These are phyloP conservation scores for Talaromyces proteolyticus DNA, from an alignment of 495 filamentous ascomycete genomes.

Conservation along the genomic window DNA sequence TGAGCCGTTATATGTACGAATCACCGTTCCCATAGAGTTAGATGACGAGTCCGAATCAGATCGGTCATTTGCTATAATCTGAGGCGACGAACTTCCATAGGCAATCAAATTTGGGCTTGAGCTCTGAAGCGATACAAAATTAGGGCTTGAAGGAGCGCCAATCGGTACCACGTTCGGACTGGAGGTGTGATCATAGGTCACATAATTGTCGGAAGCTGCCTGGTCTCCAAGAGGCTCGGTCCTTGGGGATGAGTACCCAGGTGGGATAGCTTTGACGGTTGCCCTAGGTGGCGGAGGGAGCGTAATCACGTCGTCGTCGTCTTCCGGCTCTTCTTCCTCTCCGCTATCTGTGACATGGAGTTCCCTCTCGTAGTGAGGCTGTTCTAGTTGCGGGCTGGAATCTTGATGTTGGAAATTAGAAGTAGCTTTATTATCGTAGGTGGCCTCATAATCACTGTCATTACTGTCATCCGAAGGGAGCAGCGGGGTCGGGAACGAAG, in stretches of 20 bases:
- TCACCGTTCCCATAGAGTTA: conserved; percentile 44
- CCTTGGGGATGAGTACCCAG: conserved; percentile 19
- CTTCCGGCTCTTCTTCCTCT: background rate
- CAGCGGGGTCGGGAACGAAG: conserved; percentile 28
- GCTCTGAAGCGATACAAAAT: conserved; percentile 35
- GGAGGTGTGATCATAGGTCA: conserved; percentile 20
- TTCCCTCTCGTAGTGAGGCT: background rate
- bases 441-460: conserved; percentile 15
- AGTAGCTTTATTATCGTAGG: conserved; percentile 20
- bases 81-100: conserved; percentile 23
- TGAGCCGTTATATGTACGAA: conserved; percentile 19
- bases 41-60: conserved; percentile 30
- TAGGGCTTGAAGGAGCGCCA: conserved; percentile 39
- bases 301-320: conserved; percentile 25
- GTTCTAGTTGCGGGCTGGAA: background rate
- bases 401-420: background rate
- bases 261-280: conserved; percentile 35
- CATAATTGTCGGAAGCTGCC: conserved; percentile 13
- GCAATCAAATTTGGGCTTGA: conserved; percentile 37
- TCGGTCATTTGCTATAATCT: conserved; percentile 10
- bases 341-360: background rate
- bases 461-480: conserved; percentile 18
- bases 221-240: conserved; percentile 7
- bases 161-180: conserved; percentile 39
- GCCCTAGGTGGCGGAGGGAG: conserved; percentile 28